Base-by-base conservation (phyloP, 805 yeast genomes). In the Zygoascus flipseniorum region DNA sequence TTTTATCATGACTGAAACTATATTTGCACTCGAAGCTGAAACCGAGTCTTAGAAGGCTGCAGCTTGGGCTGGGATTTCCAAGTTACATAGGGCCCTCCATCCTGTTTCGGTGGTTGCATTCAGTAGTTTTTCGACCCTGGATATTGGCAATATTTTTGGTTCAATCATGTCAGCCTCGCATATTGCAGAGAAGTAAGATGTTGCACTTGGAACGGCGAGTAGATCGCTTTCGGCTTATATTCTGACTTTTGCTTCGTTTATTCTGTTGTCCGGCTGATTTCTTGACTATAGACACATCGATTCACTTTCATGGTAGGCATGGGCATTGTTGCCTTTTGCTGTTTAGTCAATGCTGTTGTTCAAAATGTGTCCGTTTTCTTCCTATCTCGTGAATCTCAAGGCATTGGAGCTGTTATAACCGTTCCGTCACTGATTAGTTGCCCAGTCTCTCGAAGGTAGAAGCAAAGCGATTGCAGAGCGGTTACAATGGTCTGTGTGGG, bases 201-300 rank as follows among this genome's bases (percentile, higher is more conserved):
- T 60, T 16, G 16, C 53, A 52, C 56, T 42, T 48, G 61, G 51
- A n/a, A 48, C 47, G 31, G 56, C 58, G 23, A 48, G 55, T 6
- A 76, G 80, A 79, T 70, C 70, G 0, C 54, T 76, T 8, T 69
- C 78, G 1, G 72, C 73, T 0, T 76, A 75, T 60, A 71, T 77
- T 0, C 59, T 76, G 16, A 74, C 79, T 0, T 59, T 76, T 26
- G 77, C 76, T 9, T 66, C 77, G 0, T 75, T 75, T 56, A 75
- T 75, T 37, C 68, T 75, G 31, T 46, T 73, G 2, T 64, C 70
- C 48, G 79, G 80, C 19, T 71, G 73, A 51, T 37, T 74, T 1
- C 71, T 71, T 5, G 79, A 75, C 58, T 65, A 73, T 8, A 31
- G 1, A 79, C 79, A 9, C 69, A 71, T 10, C 65, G 72, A 31